Conservation (phyloP, 208 protist genomes). For the Porcisia hertigi region DNA sequence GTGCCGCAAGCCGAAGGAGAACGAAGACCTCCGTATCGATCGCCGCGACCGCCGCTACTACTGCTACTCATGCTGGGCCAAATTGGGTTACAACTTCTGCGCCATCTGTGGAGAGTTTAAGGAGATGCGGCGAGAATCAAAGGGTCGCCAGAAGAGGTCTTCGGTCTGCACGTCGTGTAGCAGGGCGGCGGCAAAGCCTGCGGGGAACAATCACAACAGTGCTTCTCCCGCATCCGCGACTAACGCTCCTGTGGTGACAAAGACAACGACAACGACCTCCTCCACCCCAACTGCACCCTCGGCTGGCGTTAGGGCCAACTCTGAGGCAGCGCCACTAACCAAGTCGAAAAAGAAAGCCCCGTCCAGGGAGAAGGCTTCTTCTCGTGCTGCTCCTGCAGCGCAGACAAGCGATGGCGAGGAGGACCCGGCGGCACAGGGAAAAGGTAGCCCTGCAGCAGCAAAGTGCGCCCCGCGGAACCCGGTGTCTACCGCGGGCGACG, state of each 20-base stretch:
- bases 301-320: not conserved
- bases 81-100: conserved; percentile 69
- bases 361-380: not conserved
- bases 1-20: conserved; percentile 49
- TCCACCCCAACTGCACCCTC: conserved; percentile 4
- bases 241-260: not conserved
- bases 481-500: not conserved
- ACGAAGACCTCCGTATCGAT: conserved; percentile 75
- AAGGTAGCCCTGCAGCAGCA: not conserved
- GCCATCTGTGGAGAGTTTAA: conserved; percentile 66
- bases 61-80: conserved; percentile 82
- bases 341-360: conserved; percentile 18
- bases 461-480: not conserved
- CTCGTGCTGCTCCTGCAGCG: not conserved
- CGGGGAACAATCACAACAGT: not conserved
- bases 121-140: conserved; percentile 45
- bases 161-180: conserved; percentile 36
- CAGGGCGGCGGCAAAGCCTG: not conserved
- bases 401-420: not conserved
- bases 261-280: not conserved
- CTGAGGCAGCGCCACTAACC: not conserved
- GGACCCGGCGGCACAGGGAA: not conserved
- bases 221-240: conserved; percentile 2
- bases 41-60: conserved; percentile 52
- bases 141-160: conserved; percentile 43